A percentile compares a stretch with the other conserved stretches of the same genome.
Evolutionary conservation across 1,284 basidiomycete genomes (phyloP).

Genomic region (Leccinum fallax): DNA sequence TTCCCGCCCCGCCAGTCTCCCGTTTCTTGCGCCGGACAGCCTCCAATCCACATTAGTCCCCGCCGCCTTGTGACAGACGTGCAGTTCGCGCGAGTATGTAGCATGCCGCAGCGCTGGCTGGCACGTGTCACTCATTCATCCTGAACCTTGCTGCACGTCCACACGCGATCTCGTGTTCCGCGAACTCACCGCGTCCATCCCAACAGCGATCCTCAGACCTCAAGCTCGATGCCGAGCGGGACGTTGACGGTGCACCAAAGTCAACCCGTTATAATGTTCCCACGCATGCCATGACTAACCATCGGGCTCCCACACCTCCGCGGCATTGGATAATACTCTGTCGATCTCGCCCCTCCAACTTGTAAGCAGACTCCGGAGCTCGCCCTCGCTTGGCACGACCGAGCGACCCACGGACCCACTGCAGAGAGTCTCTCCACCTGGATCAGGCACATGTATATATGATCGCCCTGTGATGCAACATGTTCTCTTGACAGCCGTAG

Average conservation of each 20-base stretch:
- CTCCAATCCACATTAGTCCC: background rate
- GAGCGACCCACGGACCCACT: background rate
- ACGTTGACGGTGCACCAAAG: background rate
- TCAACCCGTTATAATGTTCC: background rate
- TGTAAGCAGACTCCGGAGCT: too few relatives aligned
- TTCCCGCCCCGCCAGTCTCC: background rate
- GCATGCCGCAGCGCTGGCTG: background rate
- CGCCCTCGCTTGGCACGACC: background rate
- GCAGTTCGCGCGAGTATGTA: background rate
- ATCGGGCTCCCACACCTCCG: slow-evolving; percentile 9
- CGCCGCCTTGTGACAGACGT: background rate
- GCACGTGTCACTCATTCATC: slow-evolving; percentile 3
- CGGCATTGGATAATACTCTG: slow-evolving; percentile 4
- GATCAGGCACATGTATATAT: background rate
- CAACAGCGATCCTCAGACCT: background rate
- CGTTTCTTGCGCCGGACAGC: background rate
- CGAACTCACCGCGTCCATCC: slow-evolving; percentile 13
- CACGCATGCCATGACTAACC: slow-evolving; percentile 3
- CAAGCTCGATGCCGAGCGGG: background rate
- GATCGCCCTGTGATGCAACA: background rate
- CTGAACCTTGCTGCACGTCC: background rate
- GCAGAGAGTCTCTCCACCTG: background rate
- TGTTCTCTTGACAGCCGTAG: background rate
- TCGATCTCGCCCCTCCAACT: slow-evolving; percentile 2
- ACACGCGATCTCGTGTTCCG: slow-evolving; percentile 7